Base-by-base conservation (phyloP, 148 eudicot species). In the Chenopodium berlandieri region DNA sequence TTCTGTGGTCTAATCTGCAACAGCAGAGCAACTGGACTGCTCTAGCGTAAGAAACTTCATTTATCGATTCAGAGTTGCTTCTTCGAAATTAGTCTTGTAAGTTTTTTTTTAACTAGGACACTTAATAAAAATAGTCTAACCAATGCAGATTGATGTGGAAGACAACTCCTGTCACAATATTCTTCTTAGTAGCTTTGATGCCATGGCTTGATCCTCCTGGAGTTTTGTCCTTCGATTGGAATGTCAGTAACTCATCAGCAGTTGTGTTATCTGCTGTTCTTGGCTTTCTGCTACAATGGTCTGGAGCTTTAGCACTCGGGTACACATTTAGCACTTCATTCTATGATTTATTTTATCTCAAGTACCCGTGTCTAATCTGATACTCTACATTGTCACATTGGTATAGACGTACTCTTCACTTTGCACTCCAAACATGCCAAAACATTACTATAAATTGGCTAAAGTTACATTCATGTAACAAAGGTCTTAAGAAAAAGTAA, bases 131-230 rank as follows among this genome's bases (percentile, higher is more conserved):
- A 13, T 40, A 13, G 66, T 23, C 19, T 70, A 77, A 1, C 37
- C n/a, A 23, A 27, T 85, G 84, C 85, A 94, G 98, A 86, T 84
- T 94, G 88, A 94, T 94, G 98, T 94, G 98, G 98, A 91, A 87
- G 86, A 94, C 97, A 23, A 94, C 98, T 30, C 98, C 98, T 0
- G 84, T 93, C 9, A 91, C 97, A 4, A 79, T 94, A 16, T 91
- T 94, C 86, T 93, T 93, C 91, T 83, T 94, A 79, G 50, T 93
- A 67, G 90, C 92, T 52, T 76, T 93, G 46, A 90, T 90, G 95
- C 97, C 97, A 23, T 91, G 91, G 94, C 70, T 94, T 76, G 97
- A 94, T 76, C 98, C 98, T 1, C 98, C 98, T 0, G 98, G 98
- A 14, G 94, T 87, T 22, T 78, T 91, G 50, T 89, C 94, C 64